Conservation (phyloP, 148 eudicot genomes). For the Fagopyrum tataricum region DNA sequence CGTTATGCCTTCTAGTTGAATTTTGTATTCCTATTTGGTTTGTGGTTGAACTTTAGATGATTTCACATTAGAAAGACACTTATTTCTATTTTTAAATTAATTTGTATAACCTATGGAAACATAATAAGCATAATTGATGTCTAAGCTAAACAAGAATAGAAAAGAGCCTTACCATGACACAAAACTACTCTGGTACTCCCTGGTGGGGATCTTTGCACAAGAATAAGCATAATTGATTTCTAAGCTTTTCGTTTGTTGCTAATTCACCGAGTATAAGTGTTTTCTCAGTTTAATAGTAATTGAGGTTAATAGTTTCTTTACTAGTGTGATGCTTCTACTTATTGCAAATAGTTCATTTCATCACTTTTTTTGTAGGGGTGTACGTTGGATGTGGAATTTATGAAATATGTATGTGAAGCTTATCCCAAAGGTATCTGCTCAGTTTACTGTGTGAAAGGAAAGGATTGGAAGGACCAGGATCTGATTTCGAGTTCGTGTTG, state of each 20-base stretch:
- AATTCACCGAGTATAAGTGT: too few relatives aligned
- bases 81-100: too few relatives aligned
- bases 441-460: slow-evolving; percentile 73
- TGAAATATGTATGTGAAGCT: slow-evolving; percentile 75
- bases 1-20: slow-evolving; percentile 18
- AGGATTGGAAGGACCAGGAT: slow-evolving; percentile 84
- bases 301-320: neutral
- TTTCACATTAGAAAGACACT: neutral
- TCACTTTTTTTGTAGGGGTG: slow-evolving; percentile 49
- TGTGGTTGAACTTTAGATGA: neutral
- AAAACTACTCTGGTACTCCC: slow-evolving; percentile 96
- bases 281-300: neutral
- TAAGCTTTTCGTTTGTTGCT: neutral
- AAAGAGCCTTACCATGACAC: slow-evolving; percentile 44
- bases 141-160: too few relatives aligned
- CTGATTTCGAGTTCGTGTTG: slow-evolving; percentile 77
- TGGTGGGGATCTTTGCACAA: too few relatives aligned
- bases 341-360: slow-evolving; percentile 1
- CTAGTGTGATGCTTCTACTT: neutral
- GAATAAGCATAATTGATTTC: too few relatives aligned
- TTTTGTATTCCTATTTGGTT: neutral
- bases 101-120: neutral
- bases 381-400: slow-evolving; percentile 76
- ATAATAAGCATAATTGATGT: too few relatives aligned
- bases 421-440: slow-evolving; percentile 84